Conservation (phyloP, 352 stramenopile genomes). For the Phytophthora syringae region DNA sequence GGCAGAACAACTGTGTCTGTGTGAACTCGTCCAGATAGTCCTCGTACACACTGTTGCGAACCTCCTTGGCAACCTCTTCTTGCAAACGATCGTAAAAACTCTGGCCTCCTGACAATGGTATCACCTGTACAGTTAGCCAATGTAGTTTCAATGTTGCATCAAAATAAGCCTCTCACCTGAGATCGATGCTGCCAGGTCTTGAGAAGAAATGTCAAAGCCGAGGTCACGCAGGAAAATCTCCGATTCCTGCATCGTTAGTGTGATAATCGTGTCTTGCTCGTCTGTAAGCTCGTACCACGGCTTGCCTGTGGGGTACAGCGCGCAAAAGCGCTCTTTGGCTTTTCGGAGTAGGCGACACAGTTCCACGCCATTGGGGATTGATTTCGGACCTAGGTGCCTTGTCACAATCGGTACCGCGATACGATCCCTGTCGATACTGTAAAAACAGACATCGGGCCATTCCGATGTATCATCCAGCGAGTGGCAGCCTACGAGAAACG, state of each 20-base stretch:
- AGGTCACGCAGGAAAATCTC: slow-evolving; percentile 76
- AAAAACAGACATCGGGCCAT: slow-evolving; percentile 87
- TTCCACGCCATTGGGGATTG: slow-evolving; percentile 66
- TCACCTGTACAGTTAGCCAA: background rate
- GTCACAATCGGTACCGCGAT: slow-evolving; percentile 55
- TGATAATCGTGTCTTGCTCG: slow-evolving; percentile 81
- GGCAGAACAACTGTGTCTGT: slow-evolving; percentile 87
- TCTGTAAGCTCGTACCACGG: slow-evolving; percentile 85
- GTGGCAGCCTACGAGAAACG: slow-evolving; percentile 80
- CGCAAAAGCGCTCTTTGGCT: slow-evolving; percentile 53
- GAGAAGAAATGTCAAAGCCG: slow-evolving; percentile 72
- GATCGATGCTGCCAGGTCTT: slow-evolving; percentile 53
- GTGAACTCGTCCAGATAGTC: slow-evolving; percentile 84
- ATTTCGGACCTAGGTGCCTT: slow-evolving; percentile 51
- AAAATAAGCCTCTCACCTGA: slow-evolving; percentile 33
- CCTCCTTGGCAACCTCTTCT: slow-evolving; percentile 72
- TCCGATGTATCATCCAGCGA: slow-evolving; percentile 65
- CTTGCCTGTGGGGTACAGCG: slow-evolving; percentile 49
- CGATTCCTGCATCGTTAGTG: slow-evolving; percentile 71
- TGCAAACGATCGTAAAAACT: slow-evolving; percentile 81
- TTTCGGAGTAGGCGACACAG: slow-evolving; percentile 66
- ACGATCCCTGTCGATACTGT: slow-evolving; percentile 70
- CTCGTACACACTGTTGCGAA: slow-evolving; percentile 74
- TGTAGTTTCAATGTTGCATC: background rate
- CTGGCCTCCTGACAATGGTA: slow-evolving; percentile 33